These are phyloP conservation scores for Fonsecaea nubica DNA, from an alignment of 2,329 filamentous ascomycete species.

Conservation along the genomic window DNA sequence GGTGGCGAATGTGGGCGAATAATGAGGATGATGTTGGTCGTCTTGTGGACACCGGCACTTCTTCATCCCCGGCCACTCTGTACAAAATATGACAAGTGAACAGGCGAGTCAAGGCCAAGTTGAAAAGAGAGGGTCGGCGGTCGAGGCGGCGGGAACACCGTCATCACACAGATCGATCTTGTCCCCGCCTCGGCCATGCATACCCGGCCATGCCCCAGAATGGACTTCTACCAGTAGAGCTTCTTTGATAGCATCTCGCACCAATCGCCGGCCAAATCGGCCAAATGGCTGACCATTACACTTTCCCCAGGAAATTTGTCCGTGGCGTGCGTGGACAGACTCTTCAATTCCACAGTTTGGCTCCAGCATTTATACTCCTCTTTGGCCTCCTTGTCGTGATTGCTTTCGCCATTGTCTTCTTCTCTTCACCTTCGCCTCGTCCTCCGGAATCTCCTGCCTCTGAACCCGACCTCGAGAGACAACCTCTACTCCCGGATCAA, in stretches of 20 bases:
- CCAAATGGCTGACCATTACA: conserved; percentile 26
- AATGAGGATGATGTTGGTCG: not conserved
- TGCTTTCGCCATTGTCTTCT: conserved; percentile 34
- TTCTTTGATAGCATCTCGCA: not conserved
- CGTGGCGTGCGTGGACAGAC: conserved; percentile 1
- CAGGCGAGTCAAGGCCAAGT: not conserved
- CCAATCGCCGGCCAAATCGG: conserved; percentile 30
- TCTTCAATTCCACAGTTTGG: conserved; percentile 27
- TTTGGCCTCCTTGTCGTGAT: conserved; percentile 35
- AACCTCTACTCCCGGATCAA: conserved; percentile 25
- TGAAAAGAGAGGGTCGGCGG: not conserved
- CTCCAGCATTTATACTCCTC: conserved; percentile 33
- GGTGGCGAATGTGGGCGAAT: not conserved
- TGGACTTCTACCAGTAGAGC: conserved; percentile 3
- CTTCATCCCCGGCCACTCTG: not conserved
- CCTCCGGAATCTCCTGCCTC: conserved; percentile 8
- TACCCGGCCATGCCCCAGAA: not conserved
- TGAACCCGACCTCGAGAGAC: conserved; percentile 27
- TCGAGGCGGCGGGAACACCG: conserved; percentile 31
- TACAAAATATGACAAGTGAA: too few species aligned
- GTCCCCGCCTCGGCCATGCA: conserved; percentile 27
- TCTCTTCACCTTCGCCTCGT: conserved; percentile 23
- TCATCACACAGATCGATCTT: conserved; percentile 29
- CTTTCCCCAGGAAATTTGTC: conserved; percentile 18
- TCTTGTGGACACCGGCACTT: conserved; percentile 5